Evolutionary conservation across 1,139 yeast genomes (phyloP).

Genomic region (Yamadazyma conglobata): DNA sequence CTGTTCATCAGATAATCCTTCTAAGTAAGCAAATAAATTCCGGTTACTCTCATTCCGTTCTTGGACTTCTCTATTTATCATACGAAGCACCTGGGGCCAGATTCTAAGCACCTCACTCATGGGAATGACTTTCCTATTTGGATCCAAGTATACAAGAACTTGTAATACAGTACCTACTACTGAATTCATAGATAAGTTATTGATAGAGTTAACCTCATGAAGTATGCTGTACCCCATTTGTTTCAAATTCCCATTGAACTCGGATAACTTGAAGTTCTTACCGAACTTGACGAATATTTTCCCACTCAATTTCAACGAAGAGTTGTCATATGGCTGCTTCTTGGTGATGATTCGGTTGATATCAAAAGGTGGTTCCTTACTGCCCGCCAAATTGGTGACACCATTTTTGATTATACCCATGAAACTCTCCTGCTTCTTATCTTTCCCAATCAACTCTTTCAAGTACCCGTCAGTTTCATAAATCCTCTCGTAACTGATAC

Average conservation of each 20-base stretch:
- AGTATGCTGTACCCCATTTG: slow-evolving; percentile 41
- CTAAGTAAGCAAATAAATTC: slow-evolving; percentile 13
- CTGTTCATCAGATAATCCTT: slow-evolving; percentile 16
- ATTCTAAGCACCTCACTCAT: slow-evolving; percentile 25
- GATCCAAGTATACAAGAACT: slow-evolving; percentile 23
- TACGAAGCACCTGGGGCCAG: slow-evolving; percentile 20
- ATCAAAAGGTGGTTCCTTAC: slow-evolving; percentile 10
- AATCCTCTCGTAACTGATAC: slow-evolving; percentile 64
- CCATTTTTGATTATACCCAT: slow-evolving; percentile 36
- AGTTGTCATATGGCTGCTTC: slow-evolving; percentile 11
- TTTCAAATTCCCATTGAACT: slow-evolving; percentile 28
- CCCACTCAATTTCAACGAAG: slow-evolving; percentile 25
- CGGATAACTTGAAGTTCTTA: slow-evolving; percentile 25
- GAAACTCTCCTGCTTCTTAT: slow-evolving; percentile 50
- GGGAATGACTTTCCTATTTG: slow-evolving; percentile 16
- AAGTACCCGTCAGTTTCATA: slow-evolving; percentile 64
- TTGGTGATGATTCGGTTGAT: slow-evolving; percentile 15
- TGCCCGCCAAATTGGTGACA: slow-evolving; percentile 21
- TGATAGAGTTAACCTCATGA: slow-evolving; percentile 37
- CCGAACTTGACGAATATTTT: slow-evolving; percentile 41
- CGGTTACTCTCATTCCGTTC: slow-evolving; percentile 11
- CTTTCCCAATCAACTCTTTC: slow-evolving; percentile 57
- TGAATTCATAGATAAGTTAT: slow-evolving; percentile 37
- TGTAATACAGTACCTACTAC: slow-evolving; percentile 39
- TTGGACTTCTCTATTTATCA: slow-evolving; percentile 10